Conservation (phyloP, 305 asterid genomes). For the Fraxinus sp. region DNA sequence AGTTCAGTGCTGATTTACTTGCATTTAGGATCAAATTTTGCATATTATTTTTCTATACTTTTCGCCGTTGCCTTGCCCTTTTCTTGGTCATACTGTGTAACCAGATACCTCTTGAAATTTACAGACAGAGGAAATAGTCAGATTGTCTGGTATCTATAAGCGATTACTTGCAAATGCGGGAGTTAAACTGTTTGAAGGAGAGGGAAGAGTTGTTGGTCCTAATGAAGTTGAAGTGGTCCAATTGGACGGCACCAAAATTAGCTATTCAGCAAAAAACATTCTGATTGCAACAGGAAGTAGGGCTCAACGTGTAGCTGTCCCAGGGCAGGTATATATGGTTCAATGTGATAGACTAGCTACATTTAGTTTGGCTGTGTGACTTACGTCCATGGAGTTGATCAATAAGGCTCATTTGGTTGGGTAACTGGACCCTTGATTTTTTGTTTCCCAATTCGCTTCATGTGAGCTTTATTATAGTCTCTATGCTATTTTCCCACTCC, state of each 20-base stretch:
- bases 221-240: conserved; percentile 90
- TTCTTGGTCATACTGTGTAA: neutral
- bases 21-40: neutral
- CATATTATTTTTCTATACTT: neutral
- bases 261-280: conserved; percentile 81
- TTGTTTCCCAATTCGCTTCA: neutral
- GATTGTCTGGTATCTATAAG: conserved; percentile 90
- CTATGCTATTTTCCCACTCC: neutral
- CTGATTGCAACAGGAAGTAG: conserved; percentile 94
- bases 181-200: conserved; percentile 95
- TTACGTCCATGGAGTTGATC: conserved; percentile 13
- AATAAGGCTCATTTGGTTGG: neutral
- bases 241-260: conserved; percentile 90
- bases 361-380: conserved; percentile 2
- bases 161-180: conserved; percentile 82
- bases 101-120: neutral
- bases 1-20: neutral
- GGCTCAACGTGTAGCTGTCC: conserved; percentile 77
- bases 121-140: conserved; percentile 92
- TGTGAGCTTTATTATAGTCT: neutral
- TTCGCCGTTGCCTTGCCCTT: neutral
- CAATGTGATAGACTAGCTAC: conserved; percentile 8
- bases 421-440: neutral
- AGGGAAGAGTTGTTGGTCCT: conserved; percentile 89
- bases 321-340: conserved; percentile 62